phyloP scores from a whole-genome alignment of 345 rosid genomes.

The Murraya paniculata region DNA sequence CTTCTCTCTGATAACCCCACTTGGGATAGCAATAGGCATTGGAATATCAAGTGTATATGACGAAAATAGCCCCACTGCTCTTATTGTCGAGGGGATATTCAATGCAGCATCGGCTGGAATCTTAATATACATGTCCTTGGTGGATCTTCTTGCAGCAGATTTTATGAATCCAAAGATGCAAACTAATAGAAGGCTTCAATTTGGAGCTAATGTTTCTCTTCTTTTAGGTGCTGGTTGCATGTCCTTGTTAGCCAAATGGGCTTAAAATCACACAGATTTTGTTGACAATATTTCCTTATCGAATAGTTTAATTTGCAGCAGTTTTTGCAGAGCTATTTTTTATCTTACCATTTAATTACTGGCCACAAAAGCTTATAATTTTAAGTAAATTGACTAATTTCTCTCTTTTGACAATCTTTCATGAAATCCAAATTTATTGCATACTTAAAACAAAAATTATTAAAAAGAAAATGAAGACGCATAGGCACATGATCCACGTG shows the following conservation, averaged over 20 bases:
- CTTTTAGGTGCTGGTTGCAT: slow-evolving; percentile 56
- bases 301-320: neutral
- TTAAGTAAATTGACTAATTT: too few relatives aligned
- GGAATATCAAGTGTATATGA: slow-evolving; percentile 38
- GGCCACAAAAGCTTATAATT: too few relatives aligned
- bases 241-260: slow-evolving; percentile 65
- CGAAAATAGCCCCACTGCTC: slow-evolving; percentile 49
- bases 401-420: too few relatives aligned
- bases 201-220: slow-evolving; percentile 33
- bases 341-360: neutral
- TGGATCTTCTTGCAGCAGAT: slow-evolving; percentile 64
- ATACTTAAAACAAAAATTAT: too few relatives aligned
- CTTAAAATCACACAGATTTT: slow-evolving; percentile 16
- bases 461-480: too few relatives aligned
- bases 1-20: slow-evolving; percentile 60
- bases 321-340: neutral
- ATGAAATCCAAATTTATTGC: too few relatives aligned
- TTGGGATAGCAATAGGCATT: slow-evolving; percentile 61
- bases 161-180: slow-evolving; percentile 56
- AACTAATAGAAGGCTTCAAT: slow-evolving; percentile 35
- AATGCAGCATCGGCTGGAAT: slow-evolving; percentile 67
- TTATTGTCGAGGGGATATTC: slow-evolving; percentile 53
- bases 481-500: too few relatives aligned
- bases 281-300: neutral
- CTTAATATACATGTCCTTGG: slow-evolving; percentile 69